Base-by-base conservation (phyloP, 306 rosid species). In the Trifolium subterraneum region DNA sequence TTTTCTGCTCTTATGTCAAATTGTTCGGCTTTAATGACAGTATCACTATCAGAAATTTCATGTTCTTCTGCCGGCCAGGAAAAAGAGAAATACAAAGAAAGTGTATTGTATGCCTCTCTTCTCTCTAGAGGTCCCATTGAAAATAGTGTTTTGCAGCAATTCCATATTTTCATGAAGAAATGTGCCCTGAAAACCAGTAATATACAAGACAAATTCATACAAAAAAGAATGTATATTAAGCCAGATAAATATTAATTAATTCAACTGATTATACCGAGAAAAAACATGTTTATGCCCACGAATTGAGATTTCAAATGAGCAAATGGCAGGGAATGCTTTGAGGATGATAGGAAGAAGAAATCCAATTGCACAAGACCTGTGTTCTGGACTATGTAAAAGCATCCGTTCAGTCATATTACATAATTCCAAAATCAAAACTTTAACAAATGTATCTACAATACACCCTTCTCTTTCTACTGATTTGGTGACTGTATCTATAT, bases 101-200 rank as follows among this genome's bases (percentile, higher is more conserved):
- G 89, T 33, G 87, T 77, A 80, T 85, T 81, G 82, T 83, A 93
- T 66, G 92, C 98, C 81, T 90, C 96, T 84, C 95, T 86, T 86
- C 96, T 90, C 87, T 90, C 96, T 70, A 85, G 72, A 62, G 90
- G 76, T 73, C 98, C 98, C 69, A 65, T 78, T 39, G 92, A 83
- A 90, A 90, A 89, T 68, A 93, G 81, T 74, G 84, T 84, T 79
- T 63, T 68, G 86, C 97, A 93, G 86, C 97, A 90, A 39, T 78
- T 87, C 98, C 98, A 93, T 66, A 90, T 76, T 86, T 88, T 87
- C 82, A 70, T 54, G 77, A 85, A 86, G 82, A 88, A 90, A 72
- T 31, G 47, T 35, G 64, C 88, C 96, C 98, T 93, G 91, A 65
- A 83, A 84, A 76, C 67, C 82, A 73, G 80, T 59, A 55, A 76